A percentile compares a stretch with the other conserved stretches of the same genome.
These are phyloP conservation scores for Diutina catenulata DNA, from an alignment of 1,139 yeast species.

Conservation along the genomic window DNA sequence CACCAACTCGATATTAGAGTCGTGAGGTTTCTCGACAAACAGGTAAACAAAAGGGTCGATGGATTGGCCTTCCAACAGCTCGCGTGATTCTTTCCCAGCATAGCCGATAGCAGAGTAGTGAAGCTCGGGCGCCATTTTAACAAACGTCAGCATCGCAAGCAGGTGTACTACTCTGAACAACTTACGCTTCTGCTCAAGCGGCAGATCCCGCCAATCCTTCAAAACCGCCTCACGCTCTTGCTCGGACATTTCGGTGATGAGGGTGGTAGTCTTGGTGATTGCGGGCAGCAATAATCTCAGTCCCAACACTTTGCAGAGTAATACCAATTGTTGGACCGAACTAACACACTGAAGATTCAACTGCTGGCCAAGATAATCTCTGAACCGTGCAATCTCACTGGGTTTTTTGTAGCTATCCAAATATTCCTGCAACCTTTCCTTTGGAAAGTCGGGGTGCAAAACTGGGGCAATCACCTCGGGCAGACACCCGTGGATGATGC, in stretches of 20 bases:
- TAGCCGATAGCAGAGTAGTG: slow-evolving; percentile 25
- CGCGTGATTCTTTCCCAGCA: slow-evolving; percentile 23
- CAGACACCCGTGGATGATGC: slow-evolving; percentile 22
- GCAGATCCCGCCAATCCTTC: slow-evolving; percentile 28
- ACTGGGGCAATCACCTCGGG: slow-evolving; percentile 19
- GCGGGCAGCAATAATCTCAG: slow-evolving; percentile 24
- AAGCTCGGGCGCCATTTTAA: slow-evolving; percentile 18
- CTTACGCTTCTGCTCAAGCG: slow-evolving; percentile 18
- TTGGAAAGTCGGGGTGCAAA: slow-evolving; percentile 18
- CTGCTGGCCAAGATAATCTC: slow-evolving; percentile 11
- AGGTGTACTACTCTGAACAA: slow-evolving; percentile 18
- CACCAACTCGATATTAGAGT: background rate
- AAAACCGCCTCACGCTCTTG: slow-evolving; percentile 20
- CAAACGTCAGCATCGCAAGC: slow-evolving; percentile 17
- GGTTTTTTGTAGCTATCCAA: slow-evolving; percentile 19
- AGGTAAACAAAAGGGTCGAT: slow-evolving; percentile 18
- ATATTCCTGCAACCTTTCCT: slow-evolving; percentile 23
- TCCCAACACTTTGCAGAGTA: slow-evolving; percentile 18
- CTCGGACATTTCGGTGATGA: slow-evolving; percentile 25
- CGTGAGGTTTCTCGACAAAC: background rate
- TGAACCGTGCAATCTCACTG: slow-evolving; percentile 20
- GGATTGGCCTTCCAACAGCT: slow-evolving; percentile 16
- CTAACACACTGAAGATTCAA: slow-evolving; percentile 12
- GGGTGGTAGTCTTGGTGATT: slow-evolving; percentile 24
- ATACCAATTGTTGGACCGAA: slow-evolving; percentile 15